Evolutionary conservation across 805 yeast genomes (phyloP).

Genomic region (Lipomyces mesembrius): DNA sequence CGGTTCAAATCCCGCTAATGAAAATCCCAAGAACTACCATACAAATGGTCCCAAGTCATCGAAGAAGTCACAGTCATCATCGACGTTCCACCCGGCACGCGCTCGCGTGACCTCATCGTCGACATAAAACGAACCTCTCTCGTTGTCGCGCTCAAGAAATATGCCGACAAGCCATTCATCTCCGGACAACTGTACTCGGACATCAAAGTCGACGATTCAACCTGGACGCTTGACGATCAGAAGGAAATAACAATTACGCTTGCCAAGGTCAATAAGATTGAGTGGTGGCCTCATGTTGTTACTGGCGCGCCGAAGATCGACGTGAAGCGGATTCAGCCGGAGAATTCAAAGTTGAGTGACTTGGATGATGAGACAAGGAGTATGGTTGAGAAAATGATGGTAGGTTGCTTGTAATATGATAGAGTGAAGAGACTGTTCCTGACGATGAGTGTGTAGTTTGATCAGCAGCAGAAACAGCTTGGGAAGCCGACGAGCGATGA

Average conservation of each 20-base stretch:
- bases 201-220: conserved; percentile 44
- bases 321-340: conserved; percentile 50
- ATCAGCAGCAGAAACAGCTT: conserved; percentile 50
- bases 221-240: conserved; percentile 52
- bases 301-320: conserved; percentile 51
- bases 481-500: conserved; percentile 50
- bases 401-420: conserved; percentile 1
- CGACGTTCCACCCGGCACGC: conserved; percentile 45
- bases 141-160: conserved; percentile 39
- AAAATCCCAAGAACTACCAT: conserved; percentile 41
- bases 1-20: background rate
- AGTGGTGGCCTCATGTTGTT: conserved; percentile 57
- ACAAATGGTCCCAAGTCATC: conserved; percentile 51
- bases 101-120: conserved; percentile 48
- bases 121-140: conserved; percentile 39
- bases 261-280: conserved; percentile 47
- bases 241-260: conserved; percentile 47
- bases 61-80: conserved; percentile 49
- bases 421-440: background rate
- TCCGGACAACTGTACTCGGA: conserved; percentile 48
- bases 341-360: conserved; percentile 49
- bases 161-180: conserved; percentile 35
- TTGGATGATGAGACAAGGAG: conserved; percentile 51
- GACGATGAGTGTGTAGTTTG: conserved; percentile 40
- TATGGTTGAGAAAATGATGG: conserved; percentile 55